Percentiles rank a stretch among this genome's conserved stretches.
Evolutionary conservation across 352 stramenopile species (phyloP).

Genomic region (Globisporangium heterothallicum): DNA sequence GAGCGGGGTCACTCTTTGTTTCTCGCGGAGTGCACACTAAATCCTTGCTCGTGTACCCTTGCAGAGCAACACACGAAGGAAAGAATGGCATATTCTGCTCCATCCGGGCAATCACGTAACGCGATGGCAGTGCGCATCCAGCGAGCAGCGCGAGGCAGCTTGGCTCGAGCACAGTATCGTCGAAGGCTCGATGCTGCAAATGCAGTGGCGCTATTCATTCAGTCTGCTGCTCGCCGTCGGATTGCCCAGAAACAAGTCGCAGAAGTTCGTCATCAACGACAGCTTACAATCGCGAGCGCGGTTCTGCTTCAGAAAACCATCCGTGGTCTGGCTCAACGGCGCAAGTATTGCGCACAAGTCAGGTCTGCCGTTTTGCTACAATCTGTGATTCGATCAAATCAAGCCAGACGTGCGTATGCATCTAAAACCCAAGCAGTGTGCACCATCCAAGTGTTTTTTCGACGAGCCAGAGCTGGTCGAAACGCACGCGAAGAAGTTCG

Average conservation of each 20-base stretch:
- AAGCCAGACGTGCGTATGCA: constrained; percentile 21
- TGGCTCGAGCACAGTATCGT: constrained; percentile 29
- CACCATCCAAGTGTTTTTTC: constrained; percentile 28
- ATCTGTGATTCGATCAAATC: constrained; percentile 25
- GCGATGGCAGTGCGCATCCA: constrained; percentile 47
- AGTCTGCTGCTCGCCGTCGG: constrained; percentile 28
- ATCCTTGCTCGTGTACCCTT: too few relatives aligned
- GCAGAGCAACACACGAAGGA: constrained; percentile 16
- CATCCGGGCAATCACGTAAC: constrained; percentile 21
- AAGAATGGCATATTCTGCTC: constrained; percentile 9
- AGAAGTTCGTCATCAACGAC: constrained; percentile 18
- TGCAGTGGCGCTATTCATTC: constrained; percentile 26
- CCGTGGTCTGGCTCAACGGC: constrained; percentile 28
- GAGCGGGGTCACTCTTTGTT: too few relatives aligned
- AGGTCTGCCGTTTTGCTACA: constrained; percentile 31
- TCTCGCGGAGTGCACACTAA: background rate
- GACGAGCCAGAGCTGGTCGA: constrained; percentile 9
- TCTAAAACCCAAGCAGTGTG: constrained; percentile 21
- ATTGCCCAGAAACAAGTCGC: constrained; percentile 23
- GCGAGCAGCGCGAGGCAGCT: constrained; percentile 26
- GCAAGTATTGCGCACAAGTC: constrained; percentile 23
- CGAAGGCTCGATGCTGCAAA: constrained; percentile 19
- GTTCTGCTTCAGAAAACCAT: constrained; percentile 36
- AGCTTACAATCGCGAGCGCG: constrained; percentile 21
- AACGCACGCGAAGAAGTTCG: constrained; percentile 11